Percentiles rank a stretch among this genome's conserved stretches.
Evolutionary conservation across 2,329 filamentous ascomycete species (phyloP).

Genomic region (Exutisphaerella laricina): DNA sequence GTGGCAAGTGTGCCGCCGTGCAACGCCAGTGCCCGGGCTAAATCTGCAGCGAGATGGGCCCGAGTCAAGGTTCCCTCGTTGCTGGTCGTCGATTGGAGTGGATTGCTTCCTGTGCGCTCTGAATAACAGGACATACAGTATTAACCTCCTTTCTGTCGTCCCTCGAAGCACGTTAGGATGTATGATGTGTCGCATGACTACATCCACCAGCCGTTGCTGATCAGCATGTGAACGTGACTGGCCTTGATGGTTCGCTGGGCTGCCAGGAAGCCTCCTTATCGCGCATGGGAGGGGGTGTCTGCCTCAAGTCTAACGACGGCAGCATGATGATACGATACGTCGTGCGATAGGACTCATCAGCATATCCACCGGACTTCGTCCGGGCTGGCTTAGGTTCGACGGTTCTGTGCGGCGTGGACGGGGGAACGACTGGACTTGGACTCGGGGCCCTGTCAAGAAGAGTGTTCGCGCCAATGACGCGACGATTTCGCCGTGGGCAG

Average conservation of each 20-base stretch:
- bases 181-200: not conserved
- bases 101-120: slow-evolving; percentile 8
- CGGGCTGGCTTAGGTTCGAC: too few relatives aligned
- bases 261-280: not conserved
- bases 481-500: too few relatives aligned
- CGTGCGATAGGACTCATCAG: too few relatives aligned
- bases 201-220: not conserved
- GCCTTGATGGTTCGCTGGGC: not conserved
- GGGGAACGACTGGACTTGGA: too few relatives aligned
- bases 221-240: not conserved
- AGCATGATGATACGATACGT: too few relatives aligned
- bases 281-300: too few relatives aligned
- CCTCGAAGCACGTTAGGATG: not conserved
- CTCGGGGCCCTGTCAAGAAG: too few relatives aligned
- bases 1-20: slow-evolving; percentile 8
- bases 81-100: slow-evolving; percentile 11
- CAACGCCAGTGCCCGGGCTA: slow-evolving; percentile 6
- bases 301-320: too few relatives aligned
- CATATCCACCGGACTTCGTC: too few relatives aligned
- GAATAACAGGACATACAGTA: not conserved
- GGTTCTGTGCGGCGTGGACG: too few relatives aligned
- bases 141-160: not conserved
- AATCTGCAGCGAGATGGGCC: slow-evolving; percentile 12
- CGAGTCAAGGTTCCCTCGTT: slow-evolving; percentile 7
- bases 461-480: too few relatives aligned